phyloP scores from a whole-genome alignment of 805 yeast genomes.

The Starmerella kuoi region DNA sequence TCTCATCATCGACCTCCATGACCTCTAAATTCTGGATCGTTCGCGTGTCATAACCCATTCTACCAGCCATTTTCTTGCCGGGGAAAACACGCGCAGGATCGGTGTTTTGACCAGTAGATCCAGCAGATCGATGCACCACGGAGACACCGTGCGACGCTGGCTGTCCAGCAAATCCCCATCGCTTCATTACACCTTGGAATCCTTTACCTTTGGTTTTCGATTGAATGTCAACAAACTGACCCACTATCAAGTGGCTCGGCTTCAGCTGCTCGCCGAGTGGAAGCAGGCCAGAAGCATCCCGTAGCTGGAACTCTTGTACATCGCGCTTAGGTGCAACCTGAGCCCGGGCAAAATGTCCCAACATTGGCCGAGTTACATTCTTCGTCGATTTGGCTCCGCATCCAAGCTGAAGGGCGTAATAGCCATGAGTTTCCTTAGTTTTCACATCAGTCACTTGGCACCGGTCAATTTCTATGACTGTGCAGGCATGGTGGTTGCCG shows the following conservation, averaged over 20 bases:
- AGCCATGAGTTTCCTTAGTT: constrained; percentile 63
- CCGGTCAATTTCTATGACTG: constrained; percentile 75
- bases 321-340: constrained; percentile 71
- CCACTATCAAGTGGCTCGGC: constrained; percentile 74
- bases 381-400: constrained; percentile 54
- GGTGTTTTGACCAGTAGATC: constrained; percentile 92
- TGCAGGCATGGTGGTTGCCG: constrained; percentile 68
- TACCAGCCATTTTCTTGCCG: constrained; percentile 97
- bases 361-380: constrained; percentile 50
- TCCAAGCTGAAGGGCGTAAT: constrained; percentile 78
- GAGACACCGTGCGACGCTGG: constrained; percentile 95
- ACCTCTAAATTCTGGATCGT: constrained; percentile 70
- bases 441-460: constrained; percentile 73
- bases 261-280: constrained; percentile 66
- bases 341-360: constrained; percentile 70
- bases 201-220: constrained; percentile 88
- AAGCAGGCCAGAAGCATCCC: constrained; percentile 49
- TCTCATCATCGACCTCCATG: constrained; percentile 65
- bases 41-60: constrained; percentile 68
- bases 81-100: constrained; percentile 94
- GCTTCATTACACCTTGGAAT: constrained; percentile 95
- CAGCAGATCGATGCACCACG: constrained; percentile 84
- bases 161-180: constrained; percentile 80
- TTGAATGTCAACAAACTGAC: constrained; percentile 72
- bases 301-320: constrained; percentile 68